phyloP scores from a whole-genome alignment of 306 rosid species.

The Cucurbita moschata region DNA sequence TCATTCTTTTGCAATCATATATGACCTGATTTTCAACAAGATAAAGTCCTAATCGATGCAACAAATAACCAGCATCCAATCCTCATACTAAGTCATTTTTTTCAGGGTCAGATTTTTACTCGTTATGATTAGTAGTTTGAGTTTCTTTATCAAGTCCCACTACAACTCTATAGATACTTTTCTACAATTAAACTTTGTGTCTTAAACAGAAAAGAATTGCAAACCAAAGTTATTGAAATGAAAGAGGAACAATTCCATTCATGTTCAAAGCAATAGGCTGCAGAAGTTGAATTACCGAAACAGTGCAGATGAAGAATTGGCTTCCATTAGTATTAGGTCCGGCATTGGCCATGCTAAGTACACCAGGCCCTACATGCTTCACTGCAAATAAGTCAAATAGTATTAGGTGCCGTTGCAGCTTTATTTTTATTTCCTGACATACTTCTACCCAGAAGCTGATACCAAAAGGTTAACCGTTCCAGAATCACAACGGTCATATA shows the following conservation, averaged over 20 bases:
- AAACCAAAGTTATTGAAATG: neutral
- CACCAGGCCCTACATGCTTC: conserved; percentile 87
- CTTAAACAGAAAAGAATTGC: neutral
- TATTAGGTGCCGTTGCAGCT: neutral
- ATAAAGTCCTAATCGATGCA: neutral
- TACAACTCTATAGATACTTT: neutral
- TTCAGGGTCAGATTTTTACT: neutral
- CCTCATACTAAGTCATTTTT: neutral
- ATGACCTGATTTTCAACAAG: neutral
- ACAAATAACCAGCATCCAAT: neutral
- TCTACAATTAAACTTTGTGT: neutral
- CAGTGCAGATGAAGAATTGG: conserved; percentile 81
- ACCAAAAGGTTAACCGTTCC: neutral
- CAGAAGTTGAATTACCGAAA: conserved; percentile 42
- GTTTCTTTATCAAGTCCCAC: neutral
- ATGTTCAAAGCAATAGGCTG: neutral
- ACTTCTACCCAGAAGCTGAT: neutral
- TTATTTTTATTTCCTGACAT: neutral
- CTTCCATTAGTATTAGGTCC: conserved; percentile 87
- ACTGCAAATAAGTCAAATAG: conserved; percentile 36
- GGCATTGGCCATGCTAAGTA: conserved; percentile 95
- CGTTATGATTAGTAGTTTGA: neutral
- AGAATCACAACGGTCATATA: neutral
- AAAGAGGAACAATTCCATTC: neutral
- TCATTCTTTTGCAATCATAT: neutral